phyloP scores from a whole-genome alignment of 106 monocot genomes.

The Vanilla planifolia region DNA sequence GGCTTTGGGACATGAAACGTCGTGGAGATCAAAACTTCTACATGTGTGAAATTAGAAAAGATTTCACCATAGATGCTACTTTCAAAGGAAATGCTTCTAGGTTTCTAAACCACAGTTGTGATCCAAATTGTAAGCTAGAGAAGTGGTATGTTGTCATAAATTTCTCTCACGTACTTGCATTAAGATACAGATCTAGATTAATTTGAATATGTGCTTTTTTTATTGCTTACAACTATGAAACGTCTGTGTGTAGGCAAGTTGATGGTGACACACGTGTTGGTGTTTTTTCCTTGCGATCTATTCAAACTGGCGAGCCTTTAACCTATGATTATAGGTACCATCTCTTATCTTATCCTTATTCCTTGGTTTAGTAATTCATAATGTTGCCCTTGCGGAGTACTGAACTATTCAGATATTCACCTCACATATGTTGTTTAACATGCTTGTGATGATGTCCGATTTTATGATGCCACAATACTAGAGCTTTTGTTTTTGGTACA shows the following conservation, averaged over 20 bases:
- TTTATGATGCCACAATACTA: constrained; percentile 1
- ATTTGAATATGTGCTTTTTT: not conserved
- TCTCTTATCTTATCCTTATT: not conserved
- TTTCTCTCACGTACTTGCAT: not conserved
- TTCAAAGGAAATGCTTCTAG: constrained; percentile 94
- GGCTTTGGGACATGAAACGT: constrained; percentile 95
- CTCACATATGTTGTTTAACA: not conserved
- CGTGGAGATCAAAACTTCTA: constrained; percentile 85
- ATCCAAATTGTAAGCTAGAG: constrained; percentile 95
- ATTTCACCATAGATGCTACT: constrained; percentile 97
- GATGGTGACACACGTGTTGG: constrained; percentile 98
- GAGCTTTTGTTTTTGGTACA: not conserved
- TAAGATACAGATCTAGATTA: not conserved
- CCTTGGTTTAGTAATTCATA: not conserved
- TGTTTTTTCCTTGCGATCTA: constrained; percentile 79
- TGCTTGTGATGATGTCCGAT: not conserved
- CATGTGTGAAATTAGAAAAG: constrained; percentile 94
- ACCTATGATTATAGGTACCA: constrained; percentile 97
- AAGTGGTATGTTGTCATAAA: constrained; percentile 58
- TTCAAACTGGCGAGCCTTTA: constrained; percentile 69
- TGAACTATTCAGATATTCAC: not conserved
- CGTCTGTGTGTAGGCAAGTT: constrained; percentile 60
- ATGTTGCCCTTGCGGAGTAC: not conserved
- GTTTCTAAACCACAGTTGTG: constrained; percentile 94
- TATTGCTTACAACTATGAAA: not conserved